Evolutionary conservation across 148 eudicot genomes (phyloP), one percentile per base, ranked within the genome.

Genomic region (Heliosperma pusillum): DNA sequence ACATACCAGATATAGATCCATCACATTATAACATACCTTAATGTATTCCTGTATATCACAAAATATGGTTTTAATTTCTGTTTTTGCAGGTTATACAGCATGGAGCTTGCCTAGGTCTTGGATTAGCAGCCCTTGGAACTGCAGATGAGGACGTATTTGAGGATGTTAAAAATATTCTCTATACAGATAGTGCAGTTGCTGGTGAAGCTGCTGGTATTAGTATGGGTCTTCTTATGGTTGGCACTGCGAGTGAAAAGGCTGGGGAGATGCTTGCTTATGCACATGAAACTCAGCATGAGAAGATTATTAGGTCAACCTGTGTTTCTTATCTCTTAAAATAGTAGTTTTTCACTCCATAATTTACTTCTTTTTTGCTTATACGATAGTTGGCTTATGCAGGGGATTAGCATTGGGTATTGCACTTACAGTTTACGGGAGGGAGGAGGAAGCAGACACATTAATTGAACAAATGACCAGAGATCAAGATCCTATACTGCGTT

Each of bases 121-220:
- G 98, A 71, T 81, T 95, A 86, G 93, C 98, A 27, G 93, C 98
- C 67, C 86, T 95, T 62, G 97, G 98, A 75, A 95, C 98, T 71
- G 97, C 98, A 63, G 97, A 95, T 82, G 96, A 92, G 78, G 98
- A 95, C 0, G 80, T 89, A 21, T 92, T 86, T 76, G 98, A 95
- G 72, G 98, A 95, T 74, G 83, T 95, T 33, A 95, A 95, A 76
- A 95, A 79, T 81, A 93, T 95, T 60, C 87, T 92, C 12, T 95
- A 92, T 70, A 95, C 92, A 6, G 97, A 95, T 73, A 89, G 93
- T 85, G 98, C 98, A 70, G 97, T 95, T 78, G 98, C 98, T 73
- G 98, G 98, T 79, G 98, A 94, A 89, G 98, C 97, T 75, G 98
- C 97, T 73, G 98, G 97, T 64, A 90, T 94, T 25, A 81, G 91